Conservation (phyloP, 2,329 filamentous ascomycete genomes). For the Spiromastix sp. region DNA sequence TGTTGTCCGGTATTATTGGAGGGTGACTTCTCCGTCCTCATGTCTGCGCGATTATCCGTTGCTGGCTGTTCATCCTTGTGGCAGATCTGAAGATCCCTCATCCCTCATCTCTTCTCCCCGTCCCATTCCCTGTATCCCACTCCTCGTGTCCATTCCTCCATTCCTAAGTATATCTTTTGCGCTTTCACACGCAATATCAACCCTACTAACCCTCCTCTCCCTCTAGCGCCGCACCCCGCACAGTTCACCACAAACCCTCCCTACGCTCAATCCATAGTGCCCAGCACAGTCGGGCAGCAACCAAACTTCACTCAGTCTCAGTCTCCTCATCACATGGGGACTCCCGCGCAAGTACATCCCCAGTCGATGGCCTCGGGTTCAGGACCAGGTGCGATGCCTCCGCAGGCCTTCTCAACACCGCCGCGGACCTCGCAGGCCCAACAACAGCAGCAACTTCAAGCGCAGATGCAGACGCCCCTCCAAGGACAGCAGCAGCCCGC, state of each 20-base stretch:
- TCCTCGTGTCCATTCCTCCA: no score
- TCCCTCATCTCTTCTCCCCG: no score
- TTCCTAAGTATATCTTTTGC: no score
- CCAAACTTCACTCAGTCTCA: constrained; percentile 5
- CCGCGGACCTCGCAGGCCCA: constrained; percentile 5
- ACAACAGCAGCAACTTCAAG: not conserved
- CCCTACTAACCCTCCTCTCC: no score
- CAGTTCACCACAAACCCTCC: constrained; percentile 4
- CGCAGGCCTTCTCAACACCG: constrained; percentile 10
- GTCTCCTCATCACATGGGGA: constrained; percentile 5
- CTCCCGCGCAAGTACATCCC: constrained; percentile 7
- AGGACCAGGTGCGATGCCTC: constrained; percentile 2
- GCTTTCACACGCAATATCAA: no score
- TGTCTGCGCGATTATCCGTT: no score
- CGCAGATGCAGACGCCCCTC: not conserved
- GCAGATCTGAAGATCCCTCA: no score
- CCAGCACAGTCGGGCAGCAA: constrained; percentile 1
- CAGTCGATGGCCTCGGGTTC: constrained; percentile 10
- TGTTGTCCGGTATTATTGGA: no score
- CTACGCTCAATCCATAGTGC: constrained; percentile 3
- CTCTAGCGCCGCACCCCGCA: constrained; percentile 2
- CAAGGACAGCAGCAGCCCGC: constrained; percentile 7
- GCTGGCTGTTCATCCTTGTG: no score
- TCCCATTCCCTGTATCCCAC: no score
- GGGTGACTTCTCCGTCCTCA: no score